Evolutionary conservation across 1,139 yeast species (phyloP).

Genomic region (Saccharomycopsis crataegensis): DNA sequence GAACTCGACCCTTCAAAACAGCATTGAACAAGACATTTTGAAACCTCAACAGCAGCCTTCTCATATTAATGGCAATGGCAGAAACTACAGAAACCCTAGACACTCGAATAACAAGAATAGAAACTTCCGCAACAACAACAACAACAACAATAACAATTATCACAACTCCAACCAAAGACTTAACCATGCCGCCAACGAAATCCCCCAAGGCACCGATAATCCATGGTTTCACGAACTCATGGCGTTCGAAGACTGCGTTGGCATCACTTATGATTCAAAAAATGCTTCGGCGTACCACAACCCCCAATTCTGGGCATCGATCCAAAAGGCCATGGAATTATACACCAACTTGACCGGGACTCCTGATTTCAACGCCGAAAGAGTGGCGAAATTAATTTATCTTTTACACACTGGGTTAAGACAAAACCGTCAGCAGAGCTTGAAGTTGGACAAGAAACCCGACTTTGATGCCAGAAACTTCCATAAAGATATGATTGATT

Average conservation of each 20-base stretch:
- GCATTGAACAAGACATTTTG: conserved; percentile 16
- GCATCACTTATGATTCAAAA: conserved; percentile 33
- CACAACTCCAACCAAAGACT: neutral
- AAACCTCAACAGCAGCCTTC: conserved; percentile 15
- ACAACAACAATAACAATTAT: neutral
- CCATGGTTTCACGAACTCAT: conserved; percentile 36
- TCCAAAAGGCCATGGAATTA: conserved; percentile 38
- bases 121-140: conserved; percentile 19
- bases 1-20: conserved; percentile 9
- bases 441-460: conserved; percentile 44
- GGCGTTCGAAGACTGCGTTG: conserved; percentile 41
- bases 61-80: conserved; percentile 21
- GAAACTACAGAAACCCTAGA: conserved; percentile 32
- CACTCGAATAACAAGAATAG: conserved; percentile 30
- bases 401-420: conserved; percentile 43
- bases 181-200: conserved; percentile 16
- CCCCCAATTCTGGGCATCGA: conserved; percentile 37
- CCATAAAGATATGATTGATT: conserved; percentile 40
- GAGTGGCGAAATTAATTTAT: conserved; percentile 40
- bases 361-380: conserved; percentile 37
- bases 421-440: conserved; percentile 41
- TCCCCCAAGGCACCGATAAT: conserved; percentile 28
- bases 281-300: conserved; percentile 22
- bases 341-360: conserved; percentile 37
- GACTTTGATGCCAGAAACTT: conserved; percentile 47